Conservation (phyloP, 129 eudicot species). For the Logfia minima region DNA sequence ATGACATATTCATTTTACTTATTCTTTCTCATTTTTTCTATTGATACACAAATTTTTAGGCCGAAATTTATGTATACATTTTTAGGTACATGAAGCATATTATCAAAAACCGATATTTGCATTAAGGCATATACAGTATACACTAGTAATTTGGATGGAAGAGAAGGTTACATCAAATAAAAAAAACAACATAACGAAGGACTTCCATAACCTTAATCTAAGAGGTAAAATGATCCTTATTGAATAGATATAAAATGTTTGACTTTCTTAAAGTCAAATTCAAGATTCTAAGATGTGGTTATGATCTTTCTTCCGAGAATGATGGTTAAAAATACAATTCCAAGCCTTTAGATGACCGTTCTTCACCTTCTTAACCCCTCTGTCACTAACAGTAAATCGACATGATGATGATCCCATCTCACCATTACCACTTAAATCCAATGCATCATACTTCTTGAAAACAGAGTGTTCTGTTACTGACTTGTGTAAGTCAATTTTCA, state of each 20-base stretch:
- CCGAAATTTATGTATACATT: no score
- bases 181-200: conserved; percentile 12
- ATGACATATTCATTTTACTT: no score
- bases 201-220: conserved; percentile 16
- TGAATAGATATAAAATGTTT: conserved; percentile 9
- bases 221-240: conserved; percentile 13
- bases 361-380: conserved; percentile 51
- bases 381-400: conserved; percentile 53
- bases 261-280: conserved; percentile 31
- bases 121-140: background rate
- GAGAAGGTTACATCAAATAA: conserved; percentile 15
- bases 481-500: conserved; percentile 59
- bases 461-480: conserved; percentile 42
- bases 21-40: no score
- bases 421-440: conserved; percentile 21
- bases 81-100: no score
- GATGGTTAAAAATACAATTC: conserved; percentile 68
- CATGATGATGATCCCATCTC: conserved; percentile 46
- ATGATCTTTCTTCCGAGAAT: conserved; percentile 46
- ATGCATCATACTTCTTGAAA: conserved; percentile 29
- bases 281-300: conserved; percentile 35
- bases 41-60: no score
- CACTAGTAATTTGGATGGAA: background rate
- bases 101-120: no score
- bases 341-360: conserved; percentile 56